Percentiles rank a stretch among this genome's conserved stretches.
These are phyloP conservation scores for Fagus crenata DNA, from an alignment of 306 rosid genomes.

Conservation along the genomic window DNA sequence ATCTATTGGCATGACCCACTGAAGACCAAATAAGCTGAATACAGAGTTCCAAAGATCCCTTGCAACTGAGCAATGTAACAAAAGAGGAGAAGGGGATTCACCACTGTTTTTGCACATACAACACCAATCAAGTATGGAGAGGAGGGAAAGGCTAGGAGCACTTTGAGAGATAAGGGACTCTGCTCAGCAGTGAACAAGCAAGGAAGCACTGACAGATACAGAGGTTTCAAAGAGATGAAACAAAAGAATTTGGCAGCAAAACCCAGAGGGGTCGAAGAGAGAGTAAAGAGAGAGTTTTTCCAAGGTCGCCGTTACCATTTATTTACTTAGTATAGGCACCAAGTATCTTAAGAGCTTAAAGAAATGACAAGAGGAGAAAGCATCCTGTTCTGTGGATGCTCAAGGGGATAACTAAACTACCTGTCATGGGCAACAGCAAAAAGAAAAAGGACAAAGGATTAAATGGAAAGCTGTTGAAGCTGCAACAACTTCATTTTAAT, in stretches of 20 bases:
- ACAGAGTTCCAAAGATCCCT: too few relatives aligned
- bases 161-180: not conserved
- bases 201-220: constrained; percentile 1
- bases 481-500: not conserved
- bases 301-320: too few relatives aligned
- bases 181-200: constrained; percentile 7
- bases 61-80: too few relatives aligned
- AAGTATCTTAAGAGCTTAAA: constrained; percentile 3
- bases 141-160: not conserved
- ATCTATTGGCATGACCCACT: too few relatives aligned
- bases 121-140: not conserved
- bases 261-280: not conserved
- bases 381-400: not conserved
- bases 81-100: too few relatives aligned
- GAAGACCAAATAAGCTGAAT: too few relatives aligned
- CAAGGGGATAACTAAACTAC: not conserved
- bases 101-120: too few relatives aligned
- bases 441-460: not conserved
- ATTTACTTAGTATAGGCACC: not conserved
- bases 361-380: not conserved
- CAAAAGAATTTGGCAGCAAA: constrained; percentile 12
- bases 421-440: not conserved
- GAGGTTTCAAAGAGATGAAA: constrained; percentile 6
- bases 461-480: not conserved
- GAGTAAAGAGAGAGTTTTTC: not conserved